Evolutionary conservation across 306 rosid species (phyloP).

Genomic region (Medicago ruthenica): DNA sequence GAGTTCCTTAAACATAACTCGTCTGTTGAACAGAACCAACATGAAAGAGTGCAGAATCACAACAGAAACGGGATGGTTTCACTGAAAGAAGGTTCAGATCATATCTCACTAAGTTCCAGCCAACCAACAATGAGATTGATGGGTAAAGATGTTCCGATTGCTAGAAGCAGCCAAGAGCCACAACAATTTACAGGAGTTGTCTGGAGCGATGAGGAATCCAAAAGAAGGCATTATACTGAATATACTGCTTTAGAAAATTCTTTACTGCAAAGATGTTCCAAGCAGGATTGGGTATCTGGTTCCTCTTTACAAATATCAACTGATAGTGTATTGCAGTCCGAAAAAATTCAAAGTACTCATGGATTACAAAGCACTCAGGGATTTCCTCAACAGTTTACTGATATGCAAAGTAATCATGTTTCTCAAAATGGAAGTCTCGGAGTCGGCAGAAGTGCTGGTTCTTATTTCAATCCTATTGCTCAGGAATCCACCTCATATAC

Average conservation of each 20-base stretch:
- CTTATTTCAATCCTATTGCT: slow-evolving; percentile 50
- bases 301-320: slow-evolving; percentile 47
- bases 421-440: slow-evolving; percentile 54
- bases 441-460: slow-evolving; percentile 49
- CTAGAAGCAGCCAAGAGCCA: slow-evolving; percentile 69
- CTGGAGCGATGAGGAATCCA: slow-evolving; percentile 69
- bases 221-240: slow-evolving; percentile 53
- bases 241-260: slow-evolving; percentile 49
- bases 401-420: slow-evolving; percentile 47
- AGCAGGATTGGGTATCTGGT: slow-evolving; percentile 54
- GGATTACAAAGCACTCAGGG: slow-evolving; percentile 45
- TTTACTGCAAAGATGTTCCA: slow-evolving; percentile 52
- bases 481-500: slow-evolving; percentile 52
- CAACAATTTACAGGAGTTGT: slow-evolving; percentile 59
- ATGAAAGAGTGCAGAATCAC: slow-evolving; percentile 54
- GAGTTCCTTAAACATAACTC: slow-evolving; percentile 46
- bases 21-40: slow-evolving; percentile 54
- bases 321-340: slow-evolving; percentile 44
- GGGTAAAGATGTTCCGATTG: slow-evolving; percentile 98
- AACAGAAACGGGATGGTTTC: slow-evolving; percentile 45
- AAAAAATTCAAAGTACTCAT: slow-evolving; percentile 47
- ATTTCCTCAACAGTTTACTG: slow-evolving; percentile 50
- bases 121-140: slow-evolving; percentile 96
- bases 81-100: slow-evolving; percentile 58
- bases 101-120: slow-evolving; percentile 46